Evolutionary conservation across 2,329 filamentous ascomycete species (phyloP).

Genomic region (Pestalotiopsis sp.): DNA sequence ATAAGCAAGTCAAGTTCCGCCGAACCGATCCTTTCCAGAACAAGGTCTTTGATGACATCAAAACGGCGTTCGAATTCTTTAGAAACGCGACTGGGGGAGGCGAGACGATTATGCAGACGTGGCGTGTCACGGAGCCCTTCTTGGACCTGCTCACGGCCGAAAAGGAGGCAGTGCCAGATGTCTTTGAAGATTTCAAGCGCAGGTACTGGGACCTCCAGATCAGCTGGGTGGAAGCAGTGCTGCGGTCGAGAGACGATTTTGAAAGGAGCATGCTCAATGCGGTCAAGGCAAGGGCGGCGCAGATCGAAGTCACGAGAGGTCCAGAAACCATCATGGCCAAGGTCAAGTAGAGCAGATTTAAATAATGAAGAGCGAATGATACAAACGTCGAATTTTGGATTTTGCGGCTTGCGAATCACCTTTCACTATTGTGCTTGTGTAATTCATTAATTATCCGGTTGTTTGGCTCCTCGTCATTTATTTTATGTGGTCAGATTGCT

Average conservation of each 20-base stretch:
- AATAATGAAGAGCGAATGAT: background rate
- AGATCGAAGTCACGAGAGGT: conserved; percentile 79
- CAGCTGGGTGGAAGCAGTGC: conserved; percentile 91
- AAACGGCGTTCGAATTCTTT: conserved; percentile 91
- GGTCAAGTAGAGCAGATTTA: conserved; percentile 62
- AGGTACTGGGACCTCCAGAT: conserved; percentile 94
- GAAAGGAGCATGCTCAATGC: conserved; percentile 86
- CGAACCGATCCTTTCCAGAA: conserved; percentile 86
- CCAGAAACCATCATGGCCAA: conserved; percentile 94
- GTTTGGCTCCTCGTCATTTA: no score
- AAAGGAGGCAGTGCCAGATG: conserved; percentile 70
- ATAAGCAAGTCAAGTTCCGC: conserved; percentile 87
- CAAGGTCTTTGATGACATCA: conserved; percentile 91
- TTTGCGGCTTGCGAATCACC: no score
- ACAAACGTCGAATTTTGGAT: background rate
- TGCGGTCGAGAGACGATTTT: conserved; percentile 89
- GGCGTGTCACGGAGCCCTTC: conserved; percentile 88
- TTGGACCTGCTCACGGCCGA: conserved; percentile 79
- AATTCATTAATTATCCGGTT: no score
- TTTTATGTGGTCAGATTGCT: no score
- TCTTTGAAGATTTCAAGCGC: conserved; percentile 82
- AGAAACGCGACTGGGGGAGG: conserved; percentile 70
- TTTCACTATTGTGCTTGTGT: no score
- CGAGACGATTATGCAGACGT: conserved; percentile 82
- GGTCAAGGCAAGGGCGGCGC: conserved; percentile 87